phyloP scores from a whole-genome alignment of 495 filamentous ascomycete genomes.

The Penicillium crystallinum region DNA sequence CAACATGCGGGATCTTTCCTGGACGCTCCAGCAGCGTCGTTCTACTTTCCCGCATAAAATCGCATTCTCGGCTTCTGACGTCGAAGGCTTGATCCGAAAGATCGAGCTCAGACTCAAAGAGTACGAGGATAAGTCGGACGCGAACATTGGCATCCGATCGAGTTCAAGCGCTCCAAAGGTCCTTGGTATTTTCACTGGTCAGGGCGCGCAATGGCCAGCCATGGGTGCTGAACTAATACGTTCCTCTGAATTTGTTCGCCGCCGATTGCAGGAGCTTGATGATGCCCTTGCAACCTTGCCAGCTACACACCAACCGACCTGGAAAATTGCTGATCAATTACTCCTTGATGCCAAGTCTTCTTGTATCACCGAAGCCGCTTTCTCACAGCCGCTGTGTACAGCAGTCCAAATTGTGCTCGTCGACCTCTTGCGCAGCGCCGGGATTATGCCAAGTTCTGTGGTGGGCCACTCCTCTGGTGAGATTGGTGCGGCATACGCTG shows the following conservation, averaged over 20 bases:
- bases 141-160: no score
- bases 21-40: no score
- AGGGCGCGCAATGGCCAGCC: not conserved
- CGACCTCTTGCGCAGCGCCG: slow-evolving; percentile 12
- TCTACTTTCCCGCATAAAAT: no score
- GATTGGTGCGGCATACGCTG: slow-evolving; percentile 33
- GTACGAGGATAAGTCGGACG: no score
- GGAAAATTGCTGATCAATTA: not conserved
- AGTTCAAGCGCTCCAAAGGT: not conserved
- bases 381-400: slow-evolving; percentile 39
- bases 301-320: not conserved
- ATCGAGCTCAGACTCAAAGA: not conserved
- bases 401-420: slow-evolving; percentile 24
- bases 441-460: slow-evolving; percentile 10
- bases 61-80: no score
- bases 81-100: no score
- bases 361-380: not conserved
- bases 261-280: not conserved
- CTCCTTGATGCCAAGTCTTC: not conserved
- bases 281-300: not conserved
- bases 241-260: not conserved
- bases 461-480: slow-evolving; percentile 32
- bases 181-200: not conserved
- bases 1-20: no score
- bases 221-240: not conserved